These are phyloP conservation scores for Periconia macrospinosa DNA, from an alignment of 2,329 filamentous ascomycete genomes.

Conservation along the genomic window DNA sequence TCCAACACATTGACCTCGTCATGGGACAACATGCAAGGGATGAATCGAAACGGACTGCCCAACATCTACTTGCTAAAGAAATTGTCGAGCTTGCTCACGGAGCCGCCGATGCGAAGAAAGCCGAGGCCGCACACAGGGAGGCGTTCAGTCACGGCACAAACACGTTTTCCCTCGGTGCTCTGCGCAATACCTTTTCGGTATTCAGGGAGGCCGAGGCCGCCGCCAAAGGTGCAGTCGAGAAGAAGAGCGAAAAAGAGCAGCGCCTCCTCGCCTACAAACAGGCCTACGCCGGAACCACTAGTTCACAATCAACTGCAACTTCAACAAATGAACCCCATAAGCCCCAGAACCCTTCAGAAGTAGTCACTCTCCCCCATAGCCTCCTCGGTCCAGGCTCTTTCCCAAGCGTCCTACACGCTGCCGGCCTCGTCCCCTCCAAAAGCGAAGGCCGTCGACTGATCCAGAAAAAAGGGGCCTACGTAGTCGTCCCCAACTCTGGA, in stretches of 20 bases:
- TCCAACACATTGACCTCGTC: conserved; percentile 65
- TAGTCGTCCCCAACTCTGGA: conserved; percentile 52
- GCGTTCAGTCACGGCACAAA: conserved; percentile 43
- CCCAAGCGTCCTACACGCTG: conserved; percentile 61
- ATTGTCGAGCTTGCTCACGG: conserved; percentile 82
- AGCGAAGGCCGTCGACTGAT: conserved; percentile 64
- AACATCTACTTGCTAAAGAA: conserved; percentile 81
- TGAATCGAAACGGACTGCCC: conserved; percentile 73
- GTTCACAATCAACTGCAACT: conserved; percentile 9
- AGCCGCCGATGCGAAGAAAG: conserved; percentile 61
- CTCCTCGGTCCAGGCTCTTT: conserved; percentile 60
- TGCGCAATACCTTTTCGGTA: conserved; percentile 21
- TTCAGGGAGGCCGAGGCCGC: conserved; percentile 4
- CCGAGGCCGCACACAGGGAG: conserved; percentile 60
- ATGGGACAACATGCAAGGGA: conserved; percentile 70
- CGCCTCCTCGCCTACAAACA: conserved; percentile 28
- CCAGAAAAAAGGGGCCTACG: conserved; percentile 59
- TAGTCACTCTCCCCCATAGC: conserved; percentile 62
- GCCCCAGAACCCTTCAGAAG: conserved; percentile 54
- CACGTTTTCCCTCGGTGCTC: conserved; percentile 28
- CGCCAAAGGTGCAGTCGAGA: background rate
- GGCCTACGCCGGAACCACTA: conserved; percentile 22
- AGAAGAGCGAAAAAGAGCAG: conserved; percentile 13
- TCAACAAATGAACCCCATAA: conserved; percentile 17
- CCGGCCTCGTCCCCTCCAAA: conserved; percentile 60